Base-by-base conservation (phyloP, 2,329 filamentous ascomycete genomes). In the Xylaria sp. region DNA sequence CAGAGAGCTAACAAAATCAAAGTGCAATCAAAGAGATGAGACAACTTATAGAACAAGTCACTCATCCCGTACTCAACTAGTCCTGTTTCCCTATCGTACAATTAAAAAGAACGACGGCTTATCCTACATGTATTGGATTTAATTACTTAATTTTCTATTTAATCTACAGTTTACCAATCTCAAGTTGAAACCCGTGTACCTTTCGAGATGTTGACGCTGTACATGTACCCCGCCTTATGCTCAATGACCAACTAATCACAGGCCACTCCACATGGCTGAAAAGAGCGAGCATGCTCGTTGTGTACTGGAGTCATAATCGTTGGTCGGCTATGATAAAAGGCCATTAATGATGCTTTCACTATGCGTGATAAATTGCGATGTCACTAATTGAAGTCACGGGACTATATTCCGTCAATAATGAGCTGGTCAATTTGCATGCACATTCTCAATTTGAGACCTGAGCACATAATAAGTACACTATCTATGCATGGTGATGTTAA, bases 21-120 rank as follows among this genome's bases (percentile, higher is more conserved):
- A 58, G 61, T 51, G 53, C 61, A 20, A 58, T 63, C 2, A 36
- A 50, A 27, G 53, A 57, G 27, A 63, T 63, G 53, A 63, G 45
- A 20, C 25, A 22, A 36, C 61, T 63, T 9, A 54, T 63, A 36
- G 61, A 57, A 27, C 25, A 36, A 53, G 61, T 36, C 15, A 11
- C 36, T 27, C 38, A 20, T 27, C 2, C 44, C 17, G n/a, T 5
- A n/a, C 15, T 9, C 10, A 39, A 55, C 9, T 55, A 49, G 15
- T 36, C 3, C 1, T 27, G 31, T 9, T n/a, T 29, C 27, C 27
- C 36, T 15, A 31, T 25, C 15, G 38, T 36, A 29, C 7, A 33
- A 15, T 17, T 27, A 29, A 22, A 42, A 33, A 20, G 6, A 17
- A 11, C 13, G n/a, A 10, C 11, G 22, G 11, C 7, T 25, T 33